Percentiles rank a stretch among this genome's conserved stretches.
phyloP scores from a whole-genome alignment of 1,139 yeast species.

The Blastobotrys serpentis region DNA sequence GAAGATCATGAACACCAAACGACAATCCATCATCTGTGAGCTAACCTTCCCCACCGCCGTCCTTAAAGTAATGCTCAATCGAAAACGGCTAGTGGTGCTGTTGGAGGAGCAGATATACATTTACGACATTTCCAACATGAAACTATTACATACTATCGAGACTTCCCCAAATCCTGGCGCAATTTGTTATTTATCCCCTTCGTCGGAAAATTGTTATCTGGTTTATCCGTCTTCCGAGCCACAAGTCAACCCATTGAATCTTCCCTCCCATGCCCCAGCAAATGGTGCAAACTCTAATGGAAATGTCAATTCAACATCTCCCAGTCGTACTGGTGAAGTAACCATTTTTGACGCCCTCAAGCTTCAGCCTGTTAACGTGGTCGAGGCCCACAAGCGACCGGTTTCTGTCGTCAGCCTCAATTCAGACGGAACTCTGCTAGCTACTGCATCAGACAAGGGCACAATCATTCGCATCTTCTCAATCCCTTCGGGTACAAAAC shows the following conservation, averaged over 20 bases:
- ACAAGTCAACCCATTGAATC: slow-evolving; percentile 41
- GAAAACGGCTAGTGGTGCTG: slow-evolving; percentile 69
- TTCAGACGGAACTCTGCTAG: slow-evolving; percentile 75
- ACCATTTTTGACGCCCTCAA: slow-evolving; percentile 75
- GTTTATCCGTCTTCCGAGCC: slow-evolving; percentile 83
- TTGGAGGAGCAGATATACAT: slow-evolving; percentile 84
- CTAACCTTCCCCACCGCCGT: slow-evolving; percentile 85
- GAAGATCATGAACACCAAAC: slow-evolving; percentile 76
- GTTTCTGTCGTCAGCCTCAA: slow-evolving; percentile 78
- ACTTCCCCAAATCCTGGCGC: slow-evolving; percentile 63
- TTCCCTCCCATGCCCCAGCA: slow-evolving; percentile 24
- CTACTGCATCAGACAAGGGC: slow-evolving; percentile 95
- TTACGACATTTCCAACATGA: slow-evolving; percentile 87
- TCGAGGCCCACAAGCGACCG: slow-evolving; percentile 89
- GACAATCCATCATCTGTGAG: slow-evolving; percentile 72
- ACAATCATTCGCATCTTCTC: slow-evolving; percentile 86
- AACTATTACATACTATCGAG: slow-evolving; percentile 82
- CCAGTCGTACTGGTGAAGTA: slow-evolving; percentile 72
- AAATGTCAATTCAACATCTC: slow-evolving; percentile 21
- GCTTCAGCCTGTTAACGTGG: slow-evolving; percentile 80
- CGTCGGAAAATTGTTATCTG: slow-evolving; percentile 56
- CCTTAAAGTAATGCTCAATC: slow-evolving; percentile 72
- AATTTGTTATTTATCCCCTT: slow-evolving; percentile 64
- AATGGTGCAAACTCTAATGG: slow-evolving; percentile 20
- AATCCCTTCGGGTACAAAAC: slow-evolving; percentile 77